Evolutionary conservation across 148 eudicot species (phyloP).

Genomic region (Camellia lanceoleosa): DNA sequence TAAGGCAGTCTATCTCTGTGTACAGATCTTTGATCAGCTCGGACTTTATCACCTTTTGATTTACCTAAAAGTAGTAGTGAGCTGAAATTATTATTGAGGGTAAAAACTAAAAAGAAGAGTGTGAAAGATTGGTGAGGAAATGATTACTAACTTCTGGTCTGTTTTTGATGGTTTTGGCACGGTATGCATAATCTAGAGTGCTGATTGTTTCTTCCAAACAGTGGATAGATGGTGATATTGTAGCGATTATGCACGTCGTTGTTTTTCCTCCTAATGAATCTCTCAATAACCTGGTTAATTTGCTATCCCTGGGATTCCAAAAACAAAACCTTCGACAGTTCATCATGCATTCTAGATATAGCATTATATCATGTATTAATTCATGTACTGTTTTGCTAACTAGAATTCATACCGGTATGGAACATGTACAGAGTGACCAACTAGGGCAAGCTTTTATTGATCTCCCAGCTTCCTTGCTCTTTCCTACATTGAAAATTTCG

Average conservation of each 20-base stretch:
- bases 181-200: conserved; percentile 49
- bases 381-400: neutral
- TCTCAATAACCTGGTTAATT: conserved; percentile 45
- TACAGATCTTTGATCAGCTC: too few relatives aligned
- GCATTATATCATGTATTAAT: neutral
- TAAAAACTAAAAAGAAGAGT: too few relatives aligned
- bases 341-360: neutral
- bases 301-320: conserved; percentile 38
- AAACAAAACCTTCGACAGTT: neutral
- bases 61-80: too few relatives aligned
- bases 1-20: too few relatives aligned
- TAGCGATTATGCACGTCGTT: conserved; percentile 58
- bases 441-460: conserved; percentile 47
- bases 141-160: conserved; percentile 38
- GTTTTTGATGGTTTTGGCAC: conserved; percentile 49
- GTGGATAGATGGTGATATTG: conserved; percentile 41
- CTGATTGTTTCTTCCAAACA: conserved; percentile 49
- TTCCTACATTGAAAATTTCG: conserved; percentile 22
- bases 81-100: too few relatives aligned
- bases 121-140: neutral
- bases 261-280: conserved; percentile 55
- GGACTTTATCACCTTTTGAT: too few relatives aligned
- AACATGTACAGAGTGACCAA: conserved; percentile 40
- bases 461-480: conserved; percentile 65
- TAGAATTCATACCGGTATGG: conserved; percentile 36